These are phyloP conservation scores for Cichorium intybus DNA, from an alignment of 140 eudicot species.

Conservation along the genomic window DNA sequence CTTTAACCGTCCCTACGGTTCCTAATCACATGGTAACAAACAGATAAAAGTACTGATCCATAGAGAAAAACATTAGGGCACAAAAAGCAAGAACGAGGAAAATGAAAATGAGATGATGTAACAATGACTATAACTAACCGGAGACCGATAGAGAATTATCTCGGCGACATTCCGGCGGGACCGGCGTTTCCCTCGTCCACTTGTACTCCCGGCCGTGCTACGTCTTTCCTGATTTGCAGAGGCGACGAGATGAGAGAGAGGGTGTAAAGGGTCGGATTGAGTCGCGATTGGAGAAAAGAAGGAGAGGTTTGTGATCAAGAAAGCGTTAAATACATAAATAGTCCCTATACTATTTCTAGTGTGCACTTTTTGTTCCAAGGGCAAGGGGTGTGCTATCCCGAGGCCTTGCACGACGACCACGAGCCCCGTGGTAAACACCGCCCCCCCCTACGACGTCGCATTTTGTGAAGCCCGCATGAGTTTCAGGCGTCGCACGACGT, in stretches of 20 bases:
- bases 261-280: neutral
- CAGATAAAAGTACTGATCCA: neutral
- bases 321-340: neutral
- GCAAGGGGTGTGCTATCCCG: no score
- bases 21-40: neutral
- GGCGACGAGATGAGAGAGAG: neutral
- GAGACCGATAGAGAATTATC: slow-evolving; percentile 10
- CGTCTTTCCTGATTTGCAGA: slow-evolving; percentile 18
- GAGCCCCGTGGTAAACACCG: no score
- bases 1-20: neutral
- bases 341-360: slow-evolving; percentile 11
- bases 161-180: slow-evolving; percentile 21
- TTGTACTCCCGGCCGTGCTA: slow-evolving; percentile 11
- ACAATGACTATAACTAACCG: slow-evolving; percentile 22
- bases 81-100: neutral
- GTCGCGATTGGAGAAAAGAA: neutral
- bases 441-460: no score
- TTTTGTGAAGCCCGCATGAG: no score
- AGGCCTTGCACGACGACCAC: no score
- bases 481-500: no score
- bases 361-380: neutral
- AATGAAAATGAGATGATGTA: neutral
- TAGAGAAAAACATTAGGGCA: slow-evolving; percentile 21
- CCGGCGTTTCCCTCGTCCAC: slow-evolving; percentile 15
- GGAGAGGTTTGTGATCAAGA: slow-evolving; percentile 28